Percentiles rank a stretch among this genome's conserved stretches.
phyloP scores from a whole-genome alignment of 2,329 filamentous ascomycete genomes.

The Aspergillus puulaauensis region DNA sequence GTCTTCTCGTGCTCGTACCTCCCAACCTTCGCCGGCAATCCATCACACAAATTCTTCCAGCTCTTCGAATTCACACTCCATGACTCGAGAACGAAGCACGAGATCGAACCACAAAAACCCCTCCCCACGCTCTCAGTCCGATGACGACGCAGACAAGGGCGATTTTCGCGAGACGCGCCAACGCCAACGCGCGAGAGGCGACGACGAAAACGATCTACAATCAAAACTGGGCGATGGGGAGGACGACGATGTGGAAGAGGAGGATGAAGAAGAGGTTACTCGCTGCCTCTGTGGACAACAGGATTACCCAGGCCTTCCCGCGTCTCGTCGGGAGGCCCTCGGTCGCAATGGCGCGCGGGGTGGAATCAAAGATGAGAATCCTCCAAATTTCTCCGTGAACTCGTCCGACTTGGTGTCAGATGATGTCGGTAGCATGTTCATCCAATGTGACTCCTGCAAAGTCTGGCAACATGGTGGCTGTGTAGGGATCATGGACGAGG shows the following conservation, averaged over 20 bases:
- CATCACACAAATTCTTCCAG: constrained; percentile 77
- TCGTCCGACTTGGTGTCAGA: constrained; percentile 67
- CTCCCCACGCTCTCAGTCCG: constrained; percentile 59
- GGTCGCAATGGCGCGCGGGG: constrained; percentile 57
- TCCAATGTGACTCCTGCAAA: constrained; percentile 96
- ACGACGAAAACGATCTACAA: constrained; percentile 61
- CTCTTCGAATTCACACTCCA: constrained; percentile 64
- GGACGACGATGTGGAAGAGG: constrained; percentile 64
- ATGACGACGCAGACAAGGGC: constrained; percentile 57
- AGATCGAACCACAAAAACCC: constrained; percentile 70
- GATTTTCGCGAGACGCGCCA: constrained; percentile 72
- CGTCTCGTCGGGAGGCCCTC: constrained; percentile 55
- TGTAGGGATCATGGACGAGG: constrained; percentile 93
- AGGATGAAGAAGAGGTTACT: constrained; percentile 86
- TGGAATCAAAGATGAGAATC: constrained; percentile 57
- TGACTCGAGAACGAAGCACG: constrained; percentile 73
- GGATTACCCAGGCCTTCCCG: constrained; percentile 82
- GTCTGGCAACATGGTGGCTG: constrained; percentile 99
- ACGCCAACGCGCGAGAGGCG: constrained; percentile 71
- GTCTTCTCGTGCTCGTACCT: constrained; percentile 84
- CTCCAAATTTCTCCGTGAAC: constrained; percentile 57
- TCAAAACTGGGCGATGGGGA: constrained; percentile 39
- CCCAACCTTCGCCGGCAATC: constrained; percentile 66
- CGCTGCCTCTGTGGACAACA: constrained; percentile 92
- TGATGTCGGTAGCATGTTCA: constrained; percentile 90